A percentile compares a stretch with the other conserved stretches of the same genome.
Conservation (phyloP, 495 filamentous ascomycete genomes). For the Acidomyces sp. region DNA sequence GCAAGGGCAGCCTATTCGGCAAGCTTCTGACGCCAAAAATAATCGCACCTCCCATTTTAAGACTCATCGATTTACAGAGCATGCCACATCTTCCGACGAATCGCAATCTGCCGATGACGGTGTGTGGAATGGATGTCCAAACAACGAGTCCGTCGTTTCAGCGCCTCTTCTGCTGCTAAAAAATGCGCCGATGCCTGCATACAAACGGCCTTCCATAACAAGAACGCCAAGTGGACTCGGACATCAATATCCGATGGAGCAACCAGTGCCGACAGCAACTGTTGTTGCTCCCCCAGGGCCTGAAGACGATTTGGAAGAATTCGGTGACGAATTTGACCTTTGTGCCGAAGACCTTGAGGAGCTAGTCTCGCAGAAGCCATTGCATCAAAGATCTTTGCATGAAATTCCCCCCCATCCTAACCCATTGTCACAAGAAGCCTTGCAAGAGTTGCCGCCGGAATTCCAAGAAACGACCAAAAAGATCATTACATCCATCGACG, state of each 20-base stretch:
- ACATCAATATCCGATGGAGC: conserved; percentile 5
- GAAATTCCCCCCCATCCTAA: conserved; percentile 18
- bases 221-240: background rate
- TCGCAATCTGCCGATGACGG: background rate
- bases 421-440: conserved; percentile 4
- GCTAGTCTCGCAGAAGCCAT: conserved; percentile 8
- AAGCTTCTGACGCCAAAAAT: background rate
- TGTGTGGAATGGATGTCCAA: too few relatives aligned
- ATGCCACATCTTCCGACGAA: background rate
- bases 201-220: conserved; percentile 10
- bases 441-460: background rate
- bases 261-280: conserved; percentile 5
- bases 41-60: conserved; percentile 15
- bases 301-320: conserved; percentile 34
- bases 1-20: conserved; percentile 14
- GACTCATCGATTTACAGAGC: conserved; percentile 7
- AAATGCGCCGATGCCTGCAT: conserved; percentile 16
- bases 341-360: conserved; percentile 23
- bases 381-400: conserved; percentile 39
- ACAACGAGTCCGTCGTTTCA: too few relatives aligned
- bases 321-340: conserved; percentile 38
- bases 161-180: conserved; percentile 12
- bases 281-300: conserved; percentile 14
- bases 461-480: background rate
- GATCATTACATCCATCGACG: conserved; percentile 16